Evolutionary conservation across 805 yeast species (phyloP).

Genomic region (baker's yeast (Saccharomyces cerevisiae)): DNA sequence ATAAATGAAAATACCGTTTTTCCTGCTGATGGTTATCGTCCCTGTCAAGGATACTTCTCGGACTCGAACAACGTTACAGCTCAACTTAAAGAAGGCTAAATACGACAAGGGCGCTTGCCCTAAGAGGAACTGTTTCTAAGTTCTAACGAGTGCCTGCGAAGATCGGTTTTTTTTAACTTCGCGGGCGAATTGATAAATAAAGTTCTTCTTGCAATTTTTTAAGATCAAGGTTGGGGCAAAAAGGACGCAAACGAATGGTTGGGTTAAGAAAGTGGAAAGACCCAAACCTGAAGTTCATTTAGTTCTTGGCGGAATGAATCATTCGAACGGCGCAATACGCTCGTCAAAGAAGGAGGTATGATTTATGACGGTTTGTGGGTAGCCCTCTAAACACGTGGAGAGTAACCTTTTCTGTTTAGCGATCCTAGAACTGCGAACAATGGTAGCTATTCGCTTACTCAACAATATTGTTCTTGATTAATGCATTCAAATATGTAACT

Average conservation of each 20-base stretch:
- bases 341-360: not conserved
- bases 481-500: not conserved
- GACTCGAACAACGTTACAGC: not conserved
- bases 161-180: not conserved
- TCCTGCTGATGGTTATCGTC: not conserved
- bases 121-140: not conserved
- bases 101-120: not conserved
- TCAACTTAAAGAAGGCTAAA: not conserved
- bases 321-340: not conserved
- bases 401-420: not conserved
- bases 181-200: not conserved
- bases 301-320: not conserved
- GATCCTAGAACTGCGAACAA: not conserved
- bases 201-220: not conserved
- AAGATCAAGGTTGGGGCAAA: not conserved
- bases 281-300: not conserved
- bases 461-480: not conserved
- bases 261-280: not conserved
- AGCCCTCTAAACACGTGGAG: not conserved
- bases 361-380: not conserved
- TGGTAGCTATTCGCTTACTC: not conserved
- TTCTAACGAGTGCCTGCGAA: not conserved
- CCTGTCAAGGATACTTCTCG: not conserved
- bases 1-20: not conserved
- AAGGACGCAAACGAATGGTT: not conserved